Conservation (phyloP, 2,329 filamentous ascomycete genomes). For the Trichoderma sp. region DNA sequence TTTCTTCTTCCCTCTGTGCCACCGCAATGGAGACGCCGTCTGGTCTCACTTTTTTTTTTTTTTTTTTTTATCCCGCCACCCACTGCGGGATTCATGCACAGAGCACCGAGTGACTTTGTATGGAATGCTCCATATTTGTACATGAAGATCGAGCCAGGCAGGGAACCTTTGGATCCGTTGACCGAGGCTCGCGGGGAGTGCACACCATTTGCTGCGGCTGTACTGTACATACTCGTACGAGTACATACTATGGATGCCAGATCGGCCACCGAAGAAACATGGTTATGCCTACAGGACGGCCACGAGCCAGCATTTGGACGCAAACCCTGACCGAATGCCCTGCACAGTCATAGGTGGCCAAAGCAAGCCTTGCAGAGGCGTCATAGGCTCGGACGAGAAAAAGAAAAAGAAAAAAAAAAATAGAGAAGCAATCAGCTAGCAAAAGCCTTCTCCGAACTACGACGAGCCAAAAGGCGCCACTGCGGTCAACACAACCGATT, state of each 20-base stretch:
- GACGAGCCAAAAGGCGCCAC: not conserved
- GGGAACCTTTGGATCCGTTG: not conserved
- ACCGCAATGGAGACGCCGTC: not conserved
- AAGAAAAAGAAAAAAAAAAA: not conserved
- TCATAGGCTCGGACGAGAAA: not conserved
- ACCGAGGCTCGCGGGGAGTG: constrained; percentile 5
- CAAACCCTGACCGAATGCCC: not conserved
- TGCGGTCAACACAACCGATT: not conserved
- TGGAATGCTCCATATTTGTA: not conserved
- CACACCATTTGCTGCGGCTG: not conserved
- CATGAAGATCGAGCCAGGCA: not conserved
- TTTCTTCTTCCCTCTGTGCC: not conserved
- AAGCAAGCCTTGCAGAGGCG: not conserved
- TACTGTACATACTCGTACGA: too few species aligned
- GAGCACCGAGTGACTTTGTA: not conserved
- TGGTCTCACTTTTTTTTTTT: not conserved
- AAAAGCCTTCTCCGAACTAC: not conserved
- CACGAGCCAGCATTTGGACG: not conserved
- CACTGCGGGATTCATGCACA: not conserved
- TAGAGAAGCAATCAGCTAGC: not conserved
- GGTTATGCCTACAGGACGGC: not conserved
- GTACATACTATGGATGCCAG: not conserved
- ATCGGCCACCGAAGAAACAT: not conserved
- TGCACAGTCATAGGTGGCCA: not conserved
- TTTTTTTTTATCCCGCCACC: not conserved